Evolutionary conservation across 1,284 basidiomycete genomes (phyloP).

Genomic region (Volvariella volvacea): DNA sequence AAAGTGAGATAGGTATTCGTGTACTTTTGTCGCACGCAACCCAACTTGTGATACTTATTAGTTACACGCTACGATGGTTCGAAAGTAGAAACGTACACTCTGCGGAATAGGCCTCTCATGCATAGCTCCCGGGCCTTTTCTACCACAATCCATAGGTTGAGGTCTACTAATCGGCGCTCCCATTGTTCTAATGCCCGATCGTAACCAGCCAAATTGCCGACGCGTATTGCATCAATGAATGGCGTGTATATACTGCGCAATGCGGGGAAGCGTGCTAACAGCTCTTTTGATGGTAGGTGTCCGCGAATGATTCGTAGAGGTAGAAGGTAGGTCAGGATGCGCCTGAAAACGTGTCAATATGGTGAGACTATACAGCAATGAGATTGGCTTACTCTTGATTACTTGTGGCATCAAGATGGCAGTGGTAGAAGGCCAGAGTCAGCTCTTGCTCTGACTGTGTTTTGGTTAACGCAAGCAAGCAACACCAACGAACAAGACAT

Average conservation of each 20-base stretch:
- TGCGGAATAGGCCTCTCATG: constrained; percentile 78
- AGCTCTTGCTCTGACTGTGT: constrained; percentile 76
- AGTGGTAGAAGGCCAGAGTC: constrained; percentile 76
- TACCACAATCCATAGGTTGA: constrained; percentile 81
- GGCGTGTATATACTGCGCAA: constrained; percentile 74
- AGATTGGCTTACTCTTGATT: constrained; percentile 70
- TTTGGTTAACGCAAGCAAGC: constrained; percentile 1
- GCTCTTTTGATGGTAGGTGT: constrained; percentile 65
- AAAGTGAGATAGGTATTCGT: constrained; percentile 73
- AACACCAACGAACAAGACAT: constrained; percentile 6
- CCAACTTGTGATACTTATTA: constrained; percentile 52
- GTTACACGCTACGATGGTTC: background rate
- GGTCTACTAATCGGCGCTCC: constrained; percentile 68
- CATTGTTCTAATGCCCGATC: constrained; percentile 68
- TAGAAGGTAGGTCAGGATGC: constrained; percentile 87
- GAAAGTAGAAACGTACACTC: constrained; percentile 54
- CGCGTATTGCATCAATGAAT: constrained; percentile 73
- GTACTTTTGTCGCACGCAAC: constrained; percentile 63
- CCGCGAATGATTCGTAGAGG: constrained; percentile 85
- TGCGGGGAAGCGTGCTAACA: constrained; percentile 67
- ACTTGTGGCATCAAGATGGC: constrained; percentile 55
- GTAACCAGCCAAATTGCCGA: constrained; percentile 76
- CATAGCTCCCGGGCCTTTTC: constrained; percentile 87
- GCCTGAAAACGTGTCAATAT: constrained; percentile 33
- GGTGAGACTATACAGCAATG: background rate